These are phyloP conservation scores for Pinus albicaulis DNA, from an alignment of 75 land plant genomes.

Conservation along the genomic window DNA sequence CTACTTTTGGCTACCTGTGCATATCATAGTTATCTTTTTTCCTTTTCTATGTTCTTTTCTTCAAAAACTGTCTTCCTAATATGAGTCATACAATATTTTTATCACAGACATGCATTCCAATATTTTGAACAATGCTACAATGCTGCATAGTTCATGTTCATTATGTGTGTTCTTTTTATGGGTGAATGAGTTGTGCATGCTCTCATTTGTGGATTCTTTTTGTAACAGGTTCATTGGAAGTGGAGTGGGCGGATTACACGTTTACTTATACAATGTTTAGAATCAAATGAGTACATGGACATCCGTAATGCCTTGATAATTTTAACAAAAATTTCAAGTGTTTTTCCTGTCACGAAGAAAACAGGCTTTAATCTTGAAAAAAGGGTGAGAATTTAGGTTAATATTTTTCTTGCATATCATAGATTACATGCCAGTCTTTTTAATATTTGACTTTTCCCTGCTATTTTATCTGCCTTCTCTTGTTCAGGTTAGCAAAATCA, in stretches of 20 bases:
- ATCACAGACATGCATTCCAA: background rate
- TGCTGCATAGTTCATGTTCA: background rate
- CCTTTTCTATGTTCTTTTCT: background rate
- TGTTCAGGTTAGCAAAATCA: conserved; percentile 92
- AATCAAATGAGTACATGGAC: conserved; percentile 96
- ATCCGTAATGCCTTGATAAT: conserved; percentile 93
- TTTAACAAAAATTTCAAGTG: conserved; percentile 89
- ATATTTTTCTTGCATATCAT: background rate
- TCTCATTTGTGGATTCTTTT: background rate
- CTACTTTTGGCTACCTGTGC: too few relatives aligned
- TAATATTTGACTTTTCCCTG: background rate
- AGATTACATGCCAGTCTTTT: background rate
- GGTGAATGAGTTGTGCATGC: background rate
- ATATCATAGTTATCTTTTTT: too few relatives aligned
- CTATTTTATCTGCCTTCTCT: too few relatives aligned
- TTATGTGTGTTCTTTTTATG: background rate
- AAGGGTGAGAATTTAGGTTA: conserved; percentile 46
- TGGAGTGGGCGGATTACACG: conserved; percentile 87
- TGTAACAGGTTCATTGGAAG: conserved; percentile 84
- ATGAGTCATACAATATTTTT: background rate
- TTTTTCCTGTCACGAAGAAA: conserved; percentile 89
- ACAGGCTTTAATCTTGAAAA: conserved; percentile 91
- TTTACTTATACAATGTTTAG: conserved; percentile 87
- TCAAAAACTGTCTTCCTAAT: background rate
- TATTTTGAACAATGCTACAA: background rate